phyloP scores from a whole-genome alignment of 768 basidiomycete genomes.

The Cyclocybe aegerita region DNA sequence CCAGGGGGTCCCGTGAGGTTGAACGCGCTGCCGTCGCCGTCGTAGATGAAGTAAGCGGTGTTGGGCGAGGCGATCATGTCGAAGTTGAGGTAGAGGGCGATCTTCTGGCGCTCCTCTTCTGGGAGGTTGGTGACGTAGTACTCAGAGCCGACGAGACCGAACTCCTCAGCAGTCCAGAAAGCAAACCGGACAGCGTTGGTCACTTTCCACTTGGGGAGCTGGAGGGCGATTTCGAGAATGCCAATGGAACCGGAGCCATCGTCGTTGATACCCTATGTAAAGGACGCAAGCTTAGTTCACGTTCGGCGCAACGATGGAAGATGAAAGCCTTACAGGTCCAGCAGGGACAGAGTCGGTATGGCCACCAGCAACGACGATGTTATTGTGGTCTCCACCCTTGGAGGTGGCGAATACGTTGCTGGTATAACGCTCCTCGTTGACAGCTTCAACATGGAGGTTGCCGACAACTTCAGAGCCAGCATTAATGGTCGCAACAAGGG shows the following conservation, averaged over 20 bases:
- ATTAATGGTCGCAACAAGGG: constrained; percentile 20
- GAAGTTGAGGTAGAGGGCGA: constrained; percentile 34
- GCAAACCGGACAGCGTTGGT: constrained; percentile 31
- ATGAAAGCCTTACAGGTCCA: constrained; percentile 22
- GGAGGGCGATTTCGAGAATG: constrained; percentile 27
- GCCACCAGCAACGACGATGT: constrained; percentile 26
- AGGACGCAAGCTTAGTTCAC: not conserved
- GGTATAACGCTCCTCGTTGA: constrained; percentile 22
- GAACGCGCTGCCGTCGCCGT: constrained; percentile 30
- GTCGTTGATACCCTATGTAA: constrained; percentile 27
- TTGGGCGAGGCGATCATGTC: constrained; percentile 36
- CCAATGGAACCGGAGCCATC: constrained; percentile 29
- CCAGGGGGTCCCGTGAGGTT: constrained; percentile 27
- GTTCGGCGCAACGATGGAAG: not conserved
- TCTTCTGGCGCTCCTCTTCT: constrained; percentile 21
- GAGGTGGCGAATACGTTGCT: constrained; percentile 30
- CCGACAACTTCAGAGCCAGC: constrained; percentile 23
- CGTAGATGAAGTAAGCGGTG: constrained; percentile 26
- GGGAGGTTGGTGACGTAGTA: constrained; percentile 28
- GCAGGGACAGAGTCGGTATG: constrained; percentile 31
- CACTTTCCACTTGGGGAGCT: constrained; percentile 24
- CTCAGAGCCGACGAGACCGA: constrained; percentile 28
- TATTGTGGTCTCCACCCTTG: constrained; percentile 26
- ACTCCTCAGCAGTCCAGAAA: constrained; percentile 34
- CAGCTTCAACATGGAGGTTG: constrained; percentile 22